Base-by-base conservation (phyloP, 2,329 filamentous ascomycete genomes). In the Aspergillus fijiensis region DNA sequence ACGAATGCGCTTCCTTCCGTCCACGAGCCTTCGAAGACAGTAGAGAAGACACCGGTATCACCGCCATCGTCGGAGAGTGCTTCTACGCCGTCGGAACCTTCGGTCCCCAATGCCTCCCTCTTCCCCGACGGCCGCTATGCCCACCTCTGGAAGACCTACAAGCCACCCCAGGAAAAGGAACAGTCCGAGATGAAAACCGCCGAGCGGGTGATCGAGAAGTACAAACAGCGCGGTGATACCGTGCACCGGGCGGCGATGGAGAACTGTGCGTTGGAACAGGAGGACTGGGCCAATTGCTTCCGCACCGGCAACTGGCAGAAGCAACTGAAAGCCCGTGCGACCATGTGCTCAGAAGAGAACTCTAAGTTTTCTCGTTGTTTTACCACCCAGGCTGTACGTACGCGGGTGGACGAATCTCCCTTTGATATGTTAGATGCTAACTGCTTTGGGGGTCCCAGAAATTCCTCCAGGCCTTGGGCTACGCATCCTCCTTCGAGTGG, bases 111-210 rank as follows among this genome's bases (percentile, higher is more conserved):
- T 42, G 80, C 86, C 67, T 89, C 86, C 14, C 79, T 88, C 19
- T 90, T 82, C 70, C 83, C 84, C 70, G 89, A 91, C 72, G 88
- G 88, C 63, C 85, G 89, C 61, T 91, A 90, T 77, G 92, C 93
- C 58, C 85, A 98, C 74, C 82, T 99, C 33, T 99, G 95, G 95
- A 94, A 92, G 77, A 91, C 85, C 60, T 99, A 99, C 82, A 85
- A 85, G 60, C 88, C 94, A 9, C 86, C 90, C 55, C 74, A 81
- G 39, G 82, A 89, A 59, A 79, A 96, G 61, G 89, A 94, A 70
- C 86, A 86, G 62, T 82, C 83, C 21, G 89, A 89, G 73, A 86
- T 85, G 45, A 90, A 95, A 68, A 87, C 92, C 70, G 92, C 96
- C 72, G 89, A 90, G 74, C 83, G 91, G 72, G 87, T 98, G 58